phyloP scores from a whole-genome alignment of 352 stramenopile genomes.

The Phytophthora pinifolia region DNA sequence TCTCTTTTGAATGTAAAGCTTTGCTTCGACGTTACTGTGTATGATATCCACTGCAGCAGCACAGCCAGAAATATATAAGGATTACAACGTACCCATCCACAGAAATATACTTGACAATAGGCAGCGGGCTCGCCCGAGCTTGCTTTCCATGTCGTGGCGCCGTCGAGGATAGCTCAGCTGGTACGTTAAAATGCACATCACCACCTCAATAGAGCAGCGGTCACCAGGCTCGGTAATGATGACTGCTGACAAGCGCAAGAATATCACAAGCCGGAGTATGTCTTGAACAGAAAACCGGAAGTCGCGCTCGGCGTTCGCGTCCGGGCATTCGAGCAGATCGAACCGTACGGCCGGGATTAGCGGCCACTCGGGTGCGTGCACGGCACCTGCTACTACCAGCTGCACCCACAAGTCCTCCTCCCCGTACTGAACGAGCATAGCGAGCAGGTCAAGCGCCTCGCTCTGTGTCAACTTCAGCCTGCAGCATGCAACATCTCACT shows the following conservation, averaged over 20 bases:
- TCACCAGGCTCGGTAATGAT: background rate
- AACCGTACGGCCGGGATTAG: background rate
- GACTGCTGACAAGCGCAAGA: background rate
- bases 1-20: background rate
- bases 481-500: background rate
- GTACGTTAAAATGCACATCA: background rate
- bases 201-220: background rate
- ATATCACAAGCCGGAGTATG: background rate
- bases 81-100: too few species aligned
- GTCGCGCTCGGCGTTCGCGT: background rate
- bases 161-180: background rate
- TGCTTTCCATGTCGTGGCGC: background rate
- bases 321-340: background rate
- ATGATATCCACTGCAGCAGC: background rate
- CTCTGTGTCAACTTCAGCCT: conserved; percentile 1
- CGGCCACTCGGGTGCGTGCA: background rate
- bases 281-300: conserved; percentile 2
- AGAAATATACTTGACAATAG: background rate
- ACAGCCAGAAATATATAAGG: background rate
- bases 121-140: background rate
- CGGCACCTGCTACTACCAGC: background rate
- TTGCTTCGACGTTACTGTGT: conserved; percentile 1
- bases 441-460: background rate
- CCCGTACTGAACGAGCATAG: background rate
- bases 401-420: background rate